Conservation (phyloP, 2,329 filamentous ascomycete genomes). For the Curvularia sp. region DNA sequence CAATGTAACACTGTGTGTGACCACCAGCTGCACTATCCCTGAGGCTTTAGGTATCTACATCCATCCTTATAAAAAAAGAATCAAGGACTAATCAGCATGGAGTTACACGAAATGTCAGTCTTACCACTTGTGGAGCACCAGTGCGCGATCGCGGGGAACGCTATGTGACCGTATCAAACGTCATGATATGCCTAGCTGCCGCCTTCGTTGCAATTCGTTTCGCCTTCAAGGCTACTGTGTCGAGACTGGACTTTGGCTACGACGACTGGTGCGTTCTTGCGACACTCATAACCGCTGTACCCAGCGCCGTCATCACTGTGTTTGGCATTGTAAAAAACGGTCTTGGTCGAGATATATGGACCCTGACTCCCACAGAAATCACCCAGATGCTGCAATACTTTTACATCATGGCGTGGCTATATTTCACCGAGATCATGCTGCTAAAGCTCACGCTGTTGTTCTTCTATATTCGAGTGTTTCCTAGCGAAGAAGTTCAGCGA, state of each 20-base stretch:
- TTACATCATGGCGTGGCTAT: conserved; percentile 48
- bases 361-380: conserved; percentile 52
- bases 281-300: conserved; percentile 31
- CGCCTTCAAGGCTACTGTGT: conserved; percentile 46
- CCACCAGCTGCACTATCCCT: conserved; percentile 28
- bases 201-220: conserved; percentile 48
- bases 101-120: conserved; percentile 54
- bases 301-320: conserved; percentile 39
- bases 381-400: conserved; percentile 53
- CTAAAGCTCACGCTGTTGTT: conserved; percentile 41
- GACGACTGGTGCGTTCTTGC: conserved; percentile 49
- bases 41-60: conserved; percentile 29
- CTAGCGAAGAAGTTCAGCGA: conserved; percentile 28
- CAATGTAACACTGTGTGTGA: conserved; percentile 31
- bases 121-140: conserved; percentile 49
- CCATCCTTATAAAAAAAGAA: conserved; percentile 1
- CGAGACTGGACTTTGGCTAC: conserved; percentile 45
- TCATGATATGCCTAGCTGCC: conserved; percentile 45
- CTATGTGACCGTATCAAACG: conserved; percentile 46
- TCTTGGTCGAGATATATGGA: conserved; percentile 62
- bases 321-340: conserved; percentile 46
- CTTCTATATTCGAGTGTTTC: conserved; percentile 45
- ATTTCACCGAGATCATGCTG: conserved; percentile 41
- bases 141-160: conserved; percentile 47
- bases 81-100: neutral